phyloP scores from a whole-genome alignment of 1,284 basidiomycete species.

The Pterulicium gracile region DNA sequence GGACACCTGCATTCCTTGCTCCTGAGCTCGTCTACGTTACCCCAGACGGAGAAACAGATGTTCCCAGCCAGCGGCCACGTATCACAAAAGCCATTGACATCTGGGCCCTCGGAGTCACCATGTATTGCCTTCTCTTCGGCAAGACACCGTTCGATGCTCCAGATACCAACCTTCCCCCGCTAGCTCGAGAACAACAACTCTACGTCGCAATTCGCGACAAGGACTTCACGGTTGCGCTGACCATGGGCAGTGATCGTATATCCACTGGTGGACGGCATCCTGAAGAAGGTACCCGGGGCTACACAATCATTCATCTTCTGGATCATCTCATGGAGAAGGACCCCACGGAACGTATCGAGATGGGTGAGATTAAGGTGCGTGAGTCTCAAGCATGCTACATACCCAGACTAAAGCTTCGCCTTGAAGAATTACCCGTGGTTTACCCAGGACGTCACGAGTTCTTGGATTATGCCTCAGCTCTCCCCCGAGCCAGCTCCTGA shows the following conservation, averaged over 20 bases:
- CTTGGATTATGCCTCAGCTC: background rate
- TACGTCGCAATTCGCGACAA: constrained; percentile 70
- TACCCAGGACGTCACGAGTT: background rate
- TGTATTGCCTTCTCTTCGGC: constrained; percentile 82
- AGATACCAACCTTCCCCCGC: constrained; percentile 22
- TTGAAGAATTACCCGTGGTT: background rate
- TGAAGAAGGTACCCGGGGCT: constrained; percentile 31
- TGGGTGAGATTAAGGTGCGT: constrained; percentile 68
- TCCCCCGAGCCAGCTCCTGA: background rate
- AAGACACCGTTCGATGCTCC: constrained; percentile 50
- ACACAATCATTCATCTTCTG: constrained; percentile 54
- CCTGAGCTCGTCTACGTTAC: constrained; percentile 74
- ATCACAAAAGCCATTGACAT: constrained; percentile 84
- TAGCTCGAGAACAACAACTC: constrained; percentile 42
- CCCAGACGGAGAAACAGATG: constrained; percentile 14
- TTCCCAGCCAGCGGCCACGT: constrained; percentile 27
- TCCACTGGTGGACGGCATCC: constrained; percentile 41
- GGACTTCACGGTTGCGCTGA: constrained; percentile 53
- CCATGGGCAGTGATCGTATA: constrained; percentile 58
- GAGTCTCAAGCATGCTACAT: background rate
- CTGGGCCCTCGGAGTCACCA: constrained; percentile 85
- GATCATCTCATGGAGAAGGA: constrained; percentile 72
- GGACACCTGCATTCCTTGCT: constrained; percentile 82
- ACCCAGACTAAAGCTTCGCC: background rate
- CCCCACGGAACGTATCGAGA: constrained; percentile 54